A percentile compares a stretch with the other conserved stretches of the same genome.
Conservation (phyloP, 768 basidiomycete genomes). For the Rhodotorula toruloides region DNA sequence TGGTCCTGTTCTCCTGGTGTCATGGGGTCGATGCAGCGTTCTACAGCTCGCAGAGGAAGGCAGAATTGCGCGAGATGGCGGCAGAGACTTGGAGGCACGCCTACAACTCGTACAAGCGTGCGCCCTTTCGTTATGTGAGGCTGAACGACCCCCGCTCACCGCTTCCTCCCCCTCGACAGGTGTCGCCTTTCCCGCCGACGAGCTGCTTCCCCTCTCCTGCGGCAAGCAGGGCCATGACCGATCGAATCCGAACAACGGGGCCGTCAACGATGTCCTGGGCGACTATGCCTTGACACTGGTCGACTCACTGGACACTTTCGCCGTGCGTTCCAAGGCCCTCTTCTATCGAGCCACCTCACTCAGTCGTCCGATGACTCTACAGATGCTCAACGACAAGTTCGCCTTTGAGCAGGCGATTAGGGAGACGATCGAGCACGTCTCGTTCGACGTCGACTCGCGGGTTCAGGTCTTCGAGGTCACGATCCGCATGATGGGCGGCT, state of each 20-base stretch:
- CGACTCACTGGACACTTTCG: slow-evolving; percentile 73
- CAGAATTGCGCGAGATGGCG: slow-evolving; percentile 13
- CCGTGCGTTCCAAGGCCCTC: slow-evolving; percentile 48
- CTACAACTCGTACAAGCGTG: slow-evolving; percentile 33
- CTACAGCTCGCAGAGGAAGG: slow-evolving; percentile 17
- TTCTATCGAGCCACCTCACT: not conserved
- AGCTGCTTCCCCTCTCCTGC: slow-evolving; percentile 88
- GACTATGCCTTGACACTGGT: slow-evolving; percentile 57
- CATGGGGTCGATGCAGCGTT: not conserved
- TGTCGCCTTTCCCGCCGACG: slow-evolving; percentile 41
- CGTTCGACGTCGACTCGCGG: slow-evolving; percentile 86
- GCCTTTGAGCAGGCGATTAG: slow-evolving; percentile 81
- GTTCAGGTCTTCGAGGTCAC: slow-evolving; percentile 99
- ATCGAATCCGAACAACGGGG: slow-evolving; percentile 56
- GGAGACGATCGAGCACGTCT: slow-evolving; percentile 72
- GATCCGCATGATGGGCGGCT: slow-evolving; percentile 84
- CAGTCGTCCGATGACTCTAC: not conserved
- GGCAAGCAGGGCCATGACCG: slow-evolving; percentile 62
- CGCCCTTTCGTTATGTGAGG: not conserved
- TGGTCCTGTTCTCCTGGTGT: not conserved
- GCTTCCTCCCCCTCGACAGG: not conserved
- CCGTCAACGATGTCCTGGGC: slow-evolving; percentile 84
- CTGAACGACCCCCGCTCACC: not conserved
- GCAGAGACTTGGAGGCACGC: slow-evolving; percentile 33
- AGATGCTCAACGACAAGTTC: slow-evolving; percentile 63